Evolutionary conservation across 2,329 filamentous ascomycete species (phyloP), one percentile per base, ranked within the genome.

Genomic region (Chaetomiaceae sp.): DNA sequence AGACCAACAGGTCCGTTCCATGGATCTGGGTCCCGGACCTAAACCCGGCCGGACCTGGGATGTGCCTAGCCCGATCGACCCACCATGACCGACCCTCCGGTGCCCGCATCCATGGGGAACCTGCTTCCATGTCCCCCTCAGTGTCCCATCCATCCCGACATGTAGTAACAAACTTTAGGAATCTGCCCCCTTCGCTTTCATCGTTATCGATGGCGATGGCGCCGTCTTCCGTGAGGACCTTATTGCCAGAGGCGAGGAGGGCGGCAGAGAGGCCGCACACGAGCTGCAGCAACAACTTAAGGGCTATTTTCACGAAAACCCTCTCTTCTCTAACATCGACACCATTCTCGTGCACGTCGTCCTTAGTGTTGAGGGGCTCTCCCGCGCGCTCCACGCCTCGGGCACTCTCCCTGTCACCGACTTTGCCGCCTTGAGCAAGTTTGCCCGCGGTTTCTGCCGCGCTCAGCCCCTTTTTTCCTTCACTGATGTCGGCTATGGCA

Each of bases 191-290:
- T 69, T 70, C 32, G 67, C 66, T 9, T 67, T 65, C 33, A 64
- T 66, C 23, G 62, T 70, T 38, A 64, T 71, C 18, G 68, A 71
- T 23, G 69, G 69, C 14, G 68, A 70, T 29, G 68, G 68, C 2
- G 67, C 66, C 11, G 55, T 68, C 16, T 71, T 71, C 40, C 60
- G 61, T 18, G 67, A 69, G 11, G 62, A 66, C 4, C 59, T 68
- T 27, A 64, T 70, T 21, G 58, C 55, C 20, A 55, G 50, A 7
- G 67, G 68, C 13, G 64, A 65, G 11, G 64, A 68, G 9, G 69
- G 68, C 23, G 69, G 69, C 40, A 58, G 60, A 8, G 56, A 64
- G 10, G 68, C 68, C 13, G 68, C 67, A 4, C 64, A 67, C 25
- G 47, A 54, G 33, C 53, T 63, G n/a, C 51, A 62, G 32, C 45